Conservation (phyloP, 2,329 filamentous ascomycete genomes). For the Pseudocercospora musae region DNA sequence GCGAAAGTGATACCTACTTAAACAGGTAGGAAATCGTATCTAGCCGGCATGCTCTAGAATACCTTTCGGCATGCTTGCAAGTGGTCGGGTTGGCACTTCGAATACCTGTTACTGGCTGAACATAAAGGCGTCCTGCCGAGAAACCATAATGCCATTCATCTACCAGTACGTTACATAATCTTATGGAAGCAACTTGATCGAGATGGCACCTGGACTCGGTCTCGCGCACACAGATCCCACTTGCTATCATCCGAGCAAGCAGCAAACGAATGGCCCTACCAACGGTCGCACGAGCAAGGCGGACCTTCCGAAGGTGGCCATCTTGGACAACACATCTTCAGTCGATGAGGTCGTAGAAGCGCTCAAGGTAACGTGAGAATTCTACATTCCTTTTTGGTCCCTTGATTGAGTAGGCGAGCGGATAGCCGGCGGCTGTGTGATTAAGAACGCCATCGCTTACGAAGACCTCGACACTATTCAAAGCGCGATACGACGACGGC, state of each 20-base stretch:
- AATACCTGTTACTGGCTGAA: background rate
- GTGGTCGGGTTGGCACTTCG: background rate
- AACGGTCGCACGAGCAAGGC: background rate
- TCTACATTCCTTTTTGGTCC: background rate
- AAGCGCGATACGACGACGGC: background rate
- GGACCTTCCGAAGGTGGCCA: background rate
- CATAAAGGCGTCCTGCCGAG: background rate
- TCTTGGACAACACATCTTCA: background rate
- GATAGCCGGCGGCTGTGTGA: constrained; percentile 7
- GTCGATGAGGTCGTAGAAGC: constrained; percentile 8
- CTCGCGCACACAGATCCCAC: constrained; percentile 7
- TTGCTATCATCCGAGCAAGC: constrained; percentile 4
- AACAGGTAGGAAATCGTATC: background rate
- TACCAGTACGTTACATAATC: background rate
- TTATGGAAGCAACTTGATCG: background rate
- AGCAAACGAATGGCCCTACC: background rate
- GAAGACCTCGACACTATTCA: constrained; percentile 3
- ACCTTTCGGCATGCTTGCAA: background rate
- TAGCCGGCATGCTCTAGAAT: background rate
- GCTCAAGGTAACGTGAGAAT: background rate
- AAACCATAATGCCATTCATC: background rate
- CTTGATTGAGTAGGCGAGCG: background rate
- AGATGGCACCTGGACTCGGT: constrained; percentile 6
- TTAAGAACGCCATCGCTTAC: background rate
- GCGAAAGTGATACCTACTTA: background rate